A percentile compares a stretch with the other conserved stretches of the same genome.
These are phyloP conservation scores for Pyrenophora graminea DNA, from an alignment of 2,329 filamentous ascomycete genomes.

Conservation along the genomic window DNA sequence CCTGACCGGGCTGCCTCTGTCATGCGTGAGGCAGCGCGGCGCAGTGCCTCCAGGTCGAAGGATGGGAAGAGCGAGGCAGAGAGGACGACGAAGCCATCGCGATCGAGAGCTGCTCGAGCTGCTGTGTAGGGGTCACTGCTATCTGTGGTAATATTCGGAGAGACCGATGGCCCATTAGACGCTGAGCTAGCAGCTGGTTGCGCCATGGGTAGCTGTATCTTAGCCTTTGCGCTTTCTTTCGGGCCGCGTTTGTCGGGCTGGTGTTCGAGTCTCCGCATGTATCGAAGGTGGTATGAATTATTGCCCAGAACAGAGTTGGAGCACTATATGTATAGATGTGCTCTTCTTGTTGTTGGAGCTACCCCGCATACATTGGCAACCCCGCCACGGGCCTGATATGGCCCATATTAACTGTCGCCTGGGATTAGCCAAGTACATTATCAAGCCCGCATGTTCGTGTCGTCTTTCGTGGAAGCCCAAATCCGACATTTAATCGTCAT, in stretches of 20 bases:
- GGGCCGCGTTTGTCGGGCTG: constrained; percentile 17
- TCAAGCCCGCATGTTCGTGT: too few relatives aligned
- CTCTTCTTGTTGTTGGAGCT: neutral
- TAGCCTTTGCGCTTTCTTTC: constrained; percentile 17
- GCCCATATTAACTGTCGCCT: neutral
- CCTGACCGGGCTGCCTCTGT: constrained; percentile 68
- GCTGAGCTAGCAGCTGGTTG: constrained; percentile 11
- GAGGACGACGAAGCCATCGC: constrained; percentile 77
- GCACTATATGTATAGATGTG: neutral
- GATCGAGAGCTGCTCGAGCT: constrained; percentile 61
- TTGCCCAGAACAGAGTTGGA: neutral
- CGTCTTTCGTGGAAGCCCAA: too few relatives aligned
- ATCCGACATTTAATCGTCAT: neutral
- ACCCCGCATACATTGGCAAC: constrained; percentile 7
- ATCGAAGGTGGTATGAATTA: neutral
- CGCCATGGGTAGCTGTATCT: constrained; percentile 11
- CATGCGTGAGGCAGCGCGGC: constrained; percentile 61
- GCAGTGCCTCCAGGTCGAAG: constrained; percentile 60
- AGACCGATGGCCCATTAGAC: neutral
- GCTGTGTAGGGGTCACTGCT: constrained; percentile 30
- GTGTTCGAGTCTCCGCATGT: constrained; percentile 7
- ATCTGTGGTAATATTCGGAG: constrained; percentile 14
- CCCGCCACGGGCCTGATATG: constrained; percentile 1
- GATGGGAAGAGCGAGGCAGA: constrained; percentile 63
- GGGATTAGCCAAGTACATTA: too few relatives aligned